A percentile compares a stretch with the other conserved stretches of the same genome.
Conservation (phyloP, 495 filamentous ascomycete genomes). For the Apiosordaria backusii region DNA sequence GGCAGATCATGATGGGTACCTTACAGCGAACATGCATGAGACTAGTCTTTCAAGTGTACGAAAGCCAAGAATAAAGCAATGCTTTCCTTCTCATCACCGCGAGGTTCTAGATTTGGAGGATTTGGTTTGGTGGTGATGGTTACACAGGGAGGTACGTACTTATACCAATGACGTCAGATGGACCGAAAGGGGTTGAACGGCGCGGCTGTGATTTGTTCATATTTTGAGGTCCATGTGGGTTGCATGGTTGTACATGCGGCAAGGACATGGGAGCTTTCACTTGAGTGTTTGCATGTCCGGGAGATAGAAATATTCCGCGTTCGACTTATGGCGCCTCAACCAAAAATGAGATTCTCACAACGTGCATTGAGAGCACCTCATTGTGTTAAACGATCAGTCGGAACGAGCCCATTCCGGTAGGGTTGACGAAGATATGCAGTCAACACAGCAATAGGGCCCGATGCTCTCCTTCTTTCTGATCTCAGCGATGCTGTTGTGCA, state of each 20-base stretch:
- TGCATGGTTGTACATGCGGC: neutral
- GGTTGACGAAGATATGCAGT: neutral
- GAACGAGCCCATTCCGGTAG: neutral
- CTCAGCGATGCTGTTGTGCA: neutral
- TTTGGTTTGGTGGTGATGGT: neutral
- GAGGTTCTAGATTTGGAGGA: too few species aligned
- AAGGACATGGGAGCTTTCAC: too few species aligned
- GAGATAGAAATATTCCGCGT: too few species aligned
- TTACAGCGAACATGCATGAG: neutral
- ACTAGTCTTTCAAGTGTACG: neutral
- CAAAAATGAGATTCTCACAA: too few species aligned
- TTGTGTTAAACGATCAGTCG: too few species aligned
- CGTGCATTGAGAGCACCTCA: too few species aligned
- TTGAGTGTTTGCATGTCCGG: too few species aligned
- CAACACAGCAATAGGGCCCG: neutral
- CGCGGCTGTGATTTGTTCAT: neutral
- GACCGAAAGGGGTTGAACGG: neutral
- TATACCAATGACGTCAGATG: neutral
- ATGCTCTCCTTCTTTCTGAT: neutral
- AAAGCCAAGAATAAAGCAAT: neutral
- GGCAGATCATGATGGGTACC: neutral
- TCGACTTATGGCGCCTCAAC: too few species aligned
- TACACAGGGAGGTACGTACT: neutral
- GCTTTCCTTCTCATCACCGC: neutral
- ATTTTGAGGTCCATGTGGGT: neutral